phyloP scores from a whole-genome alignment of 2,329 filamentous ascomycete genomes.

The Magnaporthiopsis incrustans region DNA sequence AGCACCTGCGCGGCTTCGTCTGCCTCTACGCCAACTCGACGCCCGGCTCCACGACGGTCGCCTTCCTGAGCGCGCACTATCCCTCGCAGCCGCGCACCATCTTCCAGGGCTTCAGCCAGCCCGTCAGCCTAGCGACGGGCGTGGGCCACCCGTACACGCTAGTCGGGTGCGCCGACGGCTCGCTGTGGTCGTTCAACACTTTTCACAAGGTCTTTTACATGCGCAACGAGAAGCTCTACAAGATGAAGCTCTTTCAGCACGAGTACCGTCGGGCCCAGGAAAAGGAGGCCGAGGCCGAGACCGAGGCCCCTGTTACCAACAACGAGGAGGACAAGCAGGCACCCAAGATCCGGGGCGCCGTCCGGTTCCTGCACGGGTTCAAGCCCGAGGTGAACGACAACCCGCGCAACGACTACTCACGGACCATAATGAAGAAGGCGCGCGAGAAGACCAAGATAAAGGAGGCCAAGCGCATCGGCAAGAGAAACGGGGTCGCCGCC shows the following conservation, averaged over 20 bases:
- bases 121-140: slow-evolving; percentile 42
- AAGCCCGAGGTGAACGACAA: slow-evolving; percentile 40
- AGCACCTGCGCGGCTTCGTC: slow-evolving; percentile 47
- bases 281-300: slow-evolving; percentile 5
- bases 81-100: slow-evolving; percentile 46
- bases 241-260: slow-evolving; percentile 43
- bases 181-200: slow-evolving; percentile 28
- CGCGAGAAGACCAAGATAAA: slow-evolving; percentile 18
- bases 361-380: slow-evolving; percentile 45
- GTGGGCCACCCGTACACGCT: slow-evolving; percentile 44
- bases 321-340: slow-evolving; percentile 10
- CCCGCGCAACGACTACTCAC: slow-evolving; percentile 16
- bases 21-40: slow-evolving; percentile 44
- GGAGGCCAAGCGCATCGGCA: slow-evolving; percentile 15
- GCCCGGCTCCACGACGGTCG: slow-evolving; percentile 42
- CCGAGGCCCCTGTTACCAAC: too few relatives aligned
- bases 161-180: slow-evolving; percentile 41
- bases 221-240: slow-evolving; percentile 28
- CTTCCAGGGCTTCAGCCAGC: slow-evolving; percentile 30
- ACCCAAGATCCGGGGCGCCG: slow-evolving; percentile 29
- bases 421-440: slow-evolving; percentile 4
- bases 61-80: slow-evolving; percentile 43
- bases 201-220: slow-evolving; percentile 35
- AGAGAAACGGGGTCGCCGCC: slow-evolving; percentile 5
- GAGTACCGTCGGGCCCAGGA: slow-evolving; percentile 35